phyloP scores from a whole-genome alignment of 768 basidiomycete genomes.

The Lactarius deliciosus region DNA sequence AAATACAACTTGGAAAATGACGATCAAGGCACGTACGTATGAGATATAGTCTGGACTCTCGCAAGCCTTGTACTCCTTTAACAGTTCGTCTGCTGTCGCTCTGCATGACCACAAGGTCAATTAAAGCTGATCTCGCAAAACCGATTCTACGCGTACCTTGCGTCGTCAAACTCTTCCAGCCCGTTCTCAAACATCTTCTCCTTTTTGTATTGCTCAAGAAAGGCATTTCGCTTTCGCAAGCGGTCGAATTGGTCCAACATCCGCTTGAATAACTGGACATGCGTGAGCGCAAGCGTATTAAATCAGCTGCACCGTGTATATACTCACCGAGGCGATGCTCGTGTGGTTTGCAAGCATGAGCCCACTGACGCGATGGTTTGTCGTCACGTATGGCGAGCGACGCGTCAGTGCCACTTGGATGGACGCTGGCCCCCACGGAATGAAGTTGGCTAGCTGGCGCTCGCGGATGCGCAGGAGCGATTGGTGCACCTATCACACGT shows the following conservation, averaged over 20 bases:
- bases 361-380: conserved; percentile 93
- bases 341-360: conserved; percentile 99
- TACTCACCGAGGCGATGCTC: conserved; percentile 88
- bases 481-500: conserved; percentile 78
- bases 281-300: conserved; percentile 3
- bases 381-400: conserved; percentile 82
- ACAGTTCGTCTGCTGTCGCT: conserved; percentile 80
- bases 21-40: conserved; percentile 52
- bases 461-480: conserved; percentile 95
- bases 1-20: neutral
- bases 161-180: conserved; percentile 95
- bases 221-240: conserved; percentile 84
- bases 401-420: conserved; percentile 96
- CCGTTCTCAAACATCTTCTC: conserved; percentile 94
- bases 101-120: conserved; percentile 40
- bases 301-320: neutral
- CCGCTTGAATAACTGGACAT: conserved; percentile 80
- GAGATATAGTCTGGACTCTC: conserved; percentile 94
- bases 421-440: conserved; percentile 98
- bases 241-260: conserved; percentile 95
- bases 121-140: conserved; percentile 6
- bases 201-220: conserved; percentile 96
- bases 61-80: conserved; percentile 95
- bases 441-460: conserved; percentile 94
- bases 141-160: conserved; percentile 57